Conservation (phyloP, 2,329 filamentous ascomycete genomes). For the Alternaria postmessia region DNA sequence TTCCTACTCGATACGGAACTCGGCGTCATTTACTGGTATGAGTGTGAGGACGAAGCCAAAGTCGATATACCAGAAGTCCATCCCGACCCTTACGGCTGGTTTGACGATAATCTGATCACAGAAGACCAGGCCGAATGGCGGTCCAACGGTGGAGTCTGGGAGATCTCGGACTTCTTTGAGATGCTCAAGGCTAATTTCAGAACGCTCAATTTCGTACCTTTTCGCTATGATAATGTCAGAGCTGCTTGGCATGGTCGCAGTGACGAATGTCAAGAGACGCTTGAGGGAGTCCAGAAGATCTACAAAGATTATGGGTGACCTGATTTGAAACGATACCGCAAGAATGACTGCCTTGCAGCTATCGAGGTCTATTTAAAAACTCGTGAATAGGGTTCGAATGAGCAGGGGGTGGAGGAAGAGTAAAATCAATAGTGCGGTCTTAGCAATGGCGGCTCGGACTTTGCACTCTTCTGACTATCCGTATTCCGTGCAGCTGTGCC, state of each 20-base stretch:
- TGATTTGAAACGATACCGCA: slow-evolving; percentile 8
- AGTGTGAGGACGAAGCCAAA: slow-evolving; percentile 6
- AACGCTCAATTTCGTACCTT: neutral
- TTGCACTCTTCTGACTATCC: no score
- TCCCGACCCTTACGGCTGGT: slow-evolving; percentile 6
- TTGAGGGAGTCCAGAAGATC: slow-evolving; percentile 12
- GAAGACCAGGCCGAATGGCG: slow-evolving; percentile 18
- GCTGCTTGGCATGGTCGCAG: no score
- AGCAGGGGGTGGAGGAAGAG: no score
- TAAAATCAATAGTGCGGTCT: no score
- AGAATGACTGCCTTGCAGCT: slow-evolving; percentile 15
- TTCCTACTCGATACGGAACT: slow-evolving; percentile 18
- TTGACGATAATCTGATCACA: neutral
- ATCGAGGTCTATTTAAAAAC: no score
- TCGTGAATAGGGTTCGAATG: no score
- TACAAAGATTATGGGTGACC: slow-evolving; percentile 22
- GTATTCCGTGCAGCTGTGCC: no score
- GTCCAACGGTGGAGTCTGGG: slow-evolving; percentile 10
- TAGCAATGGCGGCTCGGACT: no score
- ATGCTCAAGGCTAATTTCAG: slow-evolving; percentile 17
- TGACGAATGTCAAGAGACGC: no score
- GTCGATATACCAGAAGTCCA: neutral
- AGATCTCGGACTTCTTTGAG: slow-evolving; percentile 22
- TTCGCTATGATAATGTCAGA: no score
- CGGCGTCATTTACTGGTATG: slow-evolving; percentile 18